Evolutionary conservation across 371 early-diverging fungal genomes (phyloP), one percentile per base, ranked within the genome.

Genomic region (Enterocytospora artemiae): DNA sequence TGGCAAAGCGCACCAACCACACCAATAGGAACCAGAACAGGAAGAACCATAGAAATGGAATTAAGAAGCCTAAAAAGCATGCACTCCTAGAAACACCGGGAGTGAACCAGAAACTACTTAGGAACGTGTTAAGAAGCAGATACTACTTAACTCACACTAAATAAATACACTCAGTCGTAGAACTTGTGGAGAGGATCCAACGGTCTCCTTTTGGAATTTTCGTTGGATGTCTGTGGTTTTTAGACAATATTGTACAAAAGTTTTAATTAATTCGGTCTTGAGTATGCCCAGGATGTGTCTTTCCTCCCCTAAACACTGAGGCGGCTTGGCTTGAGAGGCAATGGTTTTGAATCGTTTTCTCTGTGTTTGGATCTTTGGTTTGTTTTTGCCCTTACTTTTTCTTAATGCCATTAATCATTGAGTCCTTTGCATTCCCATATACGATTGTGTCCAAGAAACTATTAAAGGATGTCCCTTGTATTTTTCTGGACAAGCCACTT

Each of bases 1-100:
- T 90, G 90, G 81, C 91, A 81, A 91, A 91, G 86, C 87, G 88
- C 67, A 91, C 93, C 90, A 94, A 96, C 86, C 94, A 93, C 86
- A 95, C 96, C 82, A 93, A 93, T 86, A 91, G 92, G 88, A 95
- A 95, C 88, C 94, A 95, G 83, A 91, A 66, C 67, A 66, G 63
- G 45, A 79, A 79, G 52, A 63, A 65, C 33, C 80, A 79, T 56
- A 60, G 76, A 39, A 76, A 72, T 44, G 79, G 79, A 52, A 79
- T 78, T 3, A 75, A 78, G 57, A 76, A 74, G 60, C 67, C 67
- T 31, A 70, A 61, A 36, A 55, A 43, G 25, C 45, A 2, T 20
- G 4, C 7, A 12, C 12, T 52, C 16, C 4, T 59, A 5, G 52
- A 57, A 9, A 59, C 4, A 5, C 60, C 60, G 32, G 60, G 60